Evolutionary conservation across 148 eudicot genomes (phyloP).

Genomic region (Silene latifolia): DNA sequence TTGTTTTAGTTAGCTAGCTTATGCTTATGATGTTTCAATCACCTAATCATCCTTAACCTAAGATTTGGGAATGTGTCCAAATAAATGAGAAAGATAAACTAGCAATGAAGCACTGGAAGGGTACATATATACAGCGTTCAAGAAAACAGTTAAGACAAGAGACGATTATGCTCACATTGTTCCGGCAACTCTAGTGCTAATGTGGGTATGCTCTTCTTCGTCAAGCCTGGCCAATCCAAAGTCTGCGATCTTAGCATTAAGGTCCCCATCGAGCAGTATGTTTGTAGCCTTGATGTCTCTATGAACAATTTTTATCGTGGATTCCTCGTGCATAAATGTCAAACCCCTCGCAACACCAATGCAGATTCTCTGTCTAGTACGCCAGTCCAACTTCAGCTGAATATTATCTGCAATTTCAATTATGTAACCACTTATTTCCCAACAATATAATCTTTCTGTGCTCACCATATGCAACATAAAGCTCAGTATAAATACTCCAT

Average conservation of each 20-base stretch:
- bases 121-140: background rate
- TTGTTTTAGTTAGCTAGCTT: too few species aligned
- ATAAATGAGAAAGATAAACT: too few species aligned
- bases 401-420: conserved; percentile 15
- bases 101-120: too few species aligned
- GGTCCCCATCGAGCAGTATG: conserved; percentile 26
- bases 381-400: conserved; percentile 27
- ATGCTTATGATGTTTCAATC: too few species aligned
- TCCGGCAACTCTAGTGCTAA: conserved; percentile 37
- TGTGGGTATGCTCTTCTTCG: conserved; percentile 29
- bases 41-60: too few species aligned
- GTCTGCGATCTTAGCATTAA: conserved; percentile 29
- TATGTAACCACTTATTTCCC: conserved; percentile 1
- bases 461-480: background rate
- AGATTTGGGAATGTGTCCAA: too few species aligned
- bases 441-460: background rate
- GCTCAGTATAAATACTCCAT: background rate
- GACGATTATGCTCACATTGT: conserved; percentile 27
- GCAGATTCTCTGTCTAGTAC: conserved; percentile 23
- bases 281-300: conserved; percentile 33
- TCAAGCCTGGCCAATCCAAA: conserved; percentile 34
- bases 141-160: background rate
- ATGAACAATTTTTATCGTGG: conserved; percentile 30
- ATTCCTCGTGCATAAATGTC: conserved; percentile 35
- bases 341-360: conserved; percentile 32